phyloP scores from a whole-genome alignment of 2,329 filamentous ascomycete species.

The Trichoderma sp. region DNA sequence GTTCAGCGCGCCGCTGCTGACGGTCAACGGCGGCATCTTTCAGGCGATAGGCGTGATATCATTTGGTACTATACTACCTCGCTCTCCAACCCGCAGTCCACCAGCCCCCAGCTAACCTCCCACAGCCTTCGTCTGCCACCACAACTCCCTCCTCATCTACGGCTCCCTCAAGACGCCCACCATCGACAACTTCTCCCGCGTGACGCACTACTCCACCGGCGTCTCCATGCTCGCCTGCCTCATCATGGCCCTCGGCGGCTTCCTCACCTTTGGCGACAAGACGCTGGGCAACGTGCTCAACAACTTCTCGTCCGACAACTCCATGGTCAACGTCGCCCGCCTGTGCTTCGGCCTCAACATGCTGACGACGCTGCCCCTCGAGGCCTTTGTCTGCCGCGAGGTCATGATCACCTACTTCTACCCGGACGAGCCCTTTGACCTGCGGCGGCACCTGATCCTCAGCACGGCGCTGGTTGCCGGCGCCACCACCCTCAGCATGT shows the following conservation, averaged over 20 bases:
- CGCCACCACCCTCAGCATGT: constrained; percentile 74
- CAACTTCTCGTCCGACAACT: constrained; percentile 90
- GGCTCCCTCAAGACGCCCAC: constrained; percentile 92
- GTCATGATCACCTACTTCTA: constrained; percentile 88
- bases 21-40: constrained; percentile 86
- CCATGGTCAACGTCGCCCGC: constrained; percentile 91
- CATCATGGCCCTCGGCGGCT: constrained; percentile 82
- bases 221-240: constrained; percentile 93
- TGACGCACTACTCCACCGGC: constrained; percentile 90
- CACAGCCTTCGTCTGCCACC: constrained; percentile 70
- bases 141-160: constrained; percentile 97
- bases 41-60: constrained; percentile 98
- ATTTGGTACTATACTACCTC: constrained; percentile 64
- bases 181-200: constrained; percentile 87
- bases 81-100: too few relatives aligned
- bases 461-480: constrained; percentile 79
- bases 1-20: constrained; percentile 68
- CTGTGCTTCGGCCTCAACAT: constrained; percentile 98
- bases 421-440: constrained; percentile 72
- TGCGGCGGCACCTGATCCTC: constrained; percentile 82
- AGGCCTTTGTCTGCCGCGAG: constrained; percentile 96
- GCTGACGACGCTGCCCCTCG: constrained; percentile 93
- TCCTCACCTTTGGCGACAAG: constrained; percentile 87
- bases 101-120: constrained; percentile 5
- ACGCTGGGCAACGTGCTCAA: constrained; percentile 96